A percentile compares a stretch with the other conserved stretches of the same genome.
Evolutionary conservation across 371 early-diverging fungal genomes (phyloP).

Genomic region (Syncephalastrum sp.): DNA sequence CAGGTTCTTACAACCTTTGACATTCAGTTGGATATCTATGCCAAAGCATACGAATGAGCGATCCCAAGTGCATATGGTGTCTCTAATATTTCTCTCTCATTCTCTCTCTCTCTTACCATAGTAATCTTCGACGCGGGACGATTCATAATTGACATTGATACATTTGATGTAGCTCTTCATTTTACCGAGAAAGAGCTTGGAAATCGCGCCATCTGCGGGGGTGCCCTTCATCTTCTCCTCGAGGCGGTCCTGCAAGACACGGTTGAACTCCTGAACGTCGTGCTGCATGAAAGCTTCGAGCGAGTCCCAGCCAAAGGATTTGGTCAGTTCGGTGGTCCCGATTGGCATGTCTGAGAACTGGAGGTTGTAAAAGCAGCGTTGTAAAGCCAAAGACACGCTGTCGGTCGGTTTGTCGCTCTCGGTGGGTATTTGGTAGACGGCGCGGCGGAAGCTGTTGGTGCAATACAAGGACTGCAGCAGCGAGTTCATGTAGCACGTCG

Average conservation of each 20-base stretch:
- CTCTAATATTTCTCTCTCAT: constrained; percentile 6
- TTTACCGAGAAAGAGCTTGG: constrained; percentile 88
- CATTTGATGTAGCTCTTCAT: constrained; percentile 96
- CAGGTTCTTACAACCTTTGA: constrained; percentile 88
- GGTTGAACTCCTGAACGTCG: constrained; percentile 97
- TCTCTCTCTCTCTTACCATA: constrained; percentile 38
- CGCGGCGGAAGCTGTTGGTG: constrained; percentile 90
- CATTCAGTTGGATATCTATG: constrained; percentile 91
- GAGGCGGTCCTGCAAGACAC: constrained; percentile 94
- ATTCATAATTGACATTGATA: constrained; percentile 90
- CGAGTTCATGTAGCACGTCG: constrained; percentile 99
- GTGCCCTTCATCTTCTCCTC: constrained; percentile 91
- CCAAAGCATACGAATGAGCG: not conserved
- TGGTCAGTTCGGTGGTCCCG: constrained; percentile 91
- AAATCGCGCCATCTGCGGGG: constrained; percentile 89
- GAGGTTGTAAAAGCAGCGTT: constrained; percentile 92
- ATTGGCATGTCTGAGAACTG: constrained; percentile 71
- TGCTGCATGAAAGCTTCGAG: constrained; percentile 95
- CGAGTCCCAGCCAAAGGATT: constrained; percentile 97
- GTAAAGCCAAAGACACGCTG: constrained; percentile 87
- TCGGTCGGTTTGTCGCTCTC: constrained; percentile 81
- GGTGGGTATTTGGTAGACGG: constrained; percentile 90
- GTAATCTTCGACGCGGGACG: constrained; percentile 80
- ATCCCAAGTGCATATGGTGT: not conserved
- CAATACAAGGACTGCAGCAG: constrained; percentile 97